These are phyloP conservation scores for Stachybotrys elegans DNA, from an alignment of 2,329 filamentous ascomycete species.

Conservation along the genomic window DNA sequence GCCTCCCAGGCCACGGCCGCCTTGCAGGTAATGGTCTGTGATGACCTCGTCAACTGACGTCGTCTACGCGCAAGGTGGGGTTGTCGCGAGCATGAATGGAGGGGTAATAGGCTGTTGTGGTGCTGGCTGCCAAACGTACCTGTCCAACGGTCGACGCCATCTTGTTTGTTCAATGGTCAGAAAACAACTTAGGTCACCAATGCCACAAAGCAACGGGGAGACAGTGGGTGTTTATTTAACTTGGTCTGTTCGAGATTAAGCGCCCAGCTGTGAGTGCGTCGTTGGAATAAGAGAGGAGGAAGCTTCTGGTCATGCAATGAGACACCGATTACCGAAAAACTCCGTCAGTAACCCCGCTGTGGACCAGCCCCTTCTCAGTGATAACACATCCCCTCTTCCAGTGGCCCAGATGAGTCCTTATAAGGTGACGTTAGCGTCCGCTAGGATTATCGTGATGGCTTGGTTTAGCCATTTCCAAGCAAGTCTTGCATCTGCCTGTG, in stretches of 20 bases:
- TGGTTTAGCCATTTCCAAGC: no score
- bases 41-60: conserved; percentile 11
- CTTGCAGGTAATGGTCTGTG: conserved; percentile 90
- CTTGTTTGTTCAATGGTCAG: conserved; percentile 11
- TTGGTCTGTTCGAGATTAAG: no score
- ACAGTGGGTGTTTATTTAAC: neutral
- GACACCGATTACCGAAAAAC: conserved; percentile 23
- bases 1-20: conserved; percentile 97
- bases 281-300: no score
- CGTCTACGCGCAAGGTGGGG: conserved; percentile 16
- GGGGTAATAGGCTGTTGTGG: conserved; percentile 11
- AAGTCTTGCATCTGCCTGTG: no score
- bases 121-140: conserved; percentile 31
- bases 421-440: no score
- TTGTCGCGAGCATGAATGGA: no score
- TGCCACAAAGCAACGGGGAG: neutral
- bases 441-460: no score
- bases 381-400: no score
- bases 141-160: conserved; percentile 50
- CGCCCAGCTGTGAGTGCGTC: no score
- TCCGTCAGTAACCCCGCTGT: conserved; percentile 23
- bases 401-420: no score
- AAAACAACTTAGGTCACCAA: neutral
- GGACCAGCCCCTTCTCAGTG: no score
- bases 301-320: no score